phyloP scores from a whole-genome alignment of 208 protist genomes.

The Trypanosoma mega region DNA sequence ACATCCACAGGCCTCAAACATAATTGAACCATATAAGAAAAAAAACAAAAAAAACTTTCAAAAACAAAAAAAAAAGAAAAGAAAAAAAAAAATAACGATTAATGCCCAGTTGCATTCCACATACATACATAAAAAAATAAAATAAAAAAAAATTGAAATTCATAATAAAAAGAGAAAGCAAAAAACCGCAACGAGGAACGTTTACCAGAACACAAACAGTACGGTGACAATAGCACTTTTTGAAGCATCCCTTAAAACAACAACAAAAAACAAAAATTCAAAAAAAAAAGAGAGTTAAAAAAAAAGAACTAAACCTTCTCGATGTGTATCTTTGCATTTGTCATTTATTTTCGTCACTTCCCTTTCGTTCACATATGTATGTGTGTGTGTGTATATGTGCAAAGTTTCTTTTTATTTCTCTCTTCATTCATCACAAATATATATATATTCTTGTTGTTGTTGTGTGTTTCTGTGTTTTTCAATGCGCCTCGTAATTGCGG shows the following conservation, averaged over 20 bases:
- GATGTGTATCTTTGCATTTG: conserved; percentile 6
- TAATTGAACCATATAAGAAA: conserved; percentile 19
- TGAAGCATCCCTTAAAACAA: no score
- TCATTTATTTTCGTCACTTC: conserved; percentile 14
- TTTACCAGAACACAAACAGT: background rate
- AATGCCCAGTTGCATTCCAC: no score
- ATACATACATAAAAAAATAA: background rate
- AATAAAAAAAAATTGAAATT: background rate
- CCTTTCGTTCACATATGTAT: conserved; percentile 5
- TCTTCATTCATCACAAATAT: no score
- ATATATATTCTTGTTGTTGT: no score
- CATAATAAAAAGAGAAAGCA: background rate
- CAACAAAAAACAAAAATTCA: background rate
- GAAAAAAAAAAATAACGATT: no score
- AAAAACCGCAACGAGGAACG: background rate
- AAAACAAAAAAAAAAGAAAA: no score
- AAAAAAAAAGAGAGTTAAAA: background rate
- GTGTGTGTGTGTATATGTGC: conserved; percentile 15
- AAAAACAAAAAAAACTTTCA: no score
- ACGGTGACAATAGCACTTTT: no score
- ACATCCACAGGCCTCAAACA: conserved; percentile 25
- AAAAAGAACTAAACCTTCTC: background rate
- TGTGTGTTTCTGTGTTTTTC: no score
- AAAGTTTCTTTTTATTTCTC: no score
- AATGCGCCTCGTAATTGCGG: no score